Evolutionary conservation across 176 grass and related monocot species (phyloP).

Genomic region (Sorghum bicolor): DNA sequence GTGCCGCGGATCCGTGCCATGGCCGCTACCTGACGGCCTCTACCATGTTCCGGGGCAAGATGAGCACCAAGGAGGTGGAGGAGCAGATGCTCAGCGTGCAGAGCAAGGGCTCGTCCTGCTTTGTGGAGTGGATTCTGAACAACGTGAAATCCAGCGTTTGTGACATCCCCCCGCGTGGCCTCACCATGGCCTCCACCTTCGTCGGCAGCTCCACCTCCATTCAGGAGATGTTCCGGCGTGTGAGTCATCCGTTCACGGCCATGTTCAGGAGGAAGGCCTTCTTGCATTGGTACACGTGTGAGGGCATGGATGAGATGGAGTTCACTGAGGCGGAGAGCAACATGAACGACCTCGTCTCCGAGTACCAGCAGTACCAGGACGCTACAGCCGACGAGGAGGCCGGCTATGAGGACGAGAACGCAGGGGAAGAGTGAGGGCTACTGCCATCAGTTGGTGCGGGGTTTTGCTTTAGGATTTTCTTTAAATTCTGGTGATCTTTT

Average conservation of each 20-base stretch:
- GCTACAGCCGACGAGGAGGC: conserved; percentile 37
- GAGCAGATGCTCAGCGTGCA: conserved; percentile 84
- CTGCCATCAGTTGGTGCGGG: background rate
- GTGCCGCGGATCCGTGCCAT: conserved; percentile 57
- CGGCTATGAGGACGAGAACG: conserved; percentile 31
- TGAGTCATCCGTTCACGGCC: conserved; percentile 79
- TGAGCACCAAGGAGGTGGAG: conserved; percentile 90
- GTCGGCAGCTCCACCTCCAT: conserved; percentile 77
- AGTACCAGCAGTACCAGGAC: conserved; percentile 60
- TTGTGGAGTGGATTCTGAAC: conserved; percentile 77
- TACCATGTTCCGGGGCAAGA: conserved; percentile 82
- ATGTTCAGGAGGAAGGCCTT: conserved; percentile 95
- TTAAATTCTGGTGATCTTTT: background rate
- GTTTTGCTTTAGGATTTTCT: background rate
- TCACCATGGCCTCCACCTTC: conserved; percentile 72
- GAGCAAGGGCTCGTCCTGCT: conserved; percentile 85
- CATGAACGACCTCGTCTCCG: conserved; percentile 56
- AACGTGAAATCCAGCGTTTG: conserved; percentile 81
- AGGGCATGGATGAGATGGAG: conserved; percentile 79
- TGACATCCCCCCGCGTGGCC: conserved; percentile 60
- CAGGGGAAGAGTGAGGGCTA: conserved; percentile 10
- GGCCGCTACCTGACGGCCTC: conserved; percentile 75
- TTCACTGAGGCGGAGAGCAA: conserved; percentile 71
- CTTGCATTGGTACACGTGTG: conserved; percentile 73
- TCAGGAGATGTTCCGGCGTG: conserved; percentile 77